Conservation (phyloP, 768 basidiomycete species). For the Naganishia friedmannii region DNA sequence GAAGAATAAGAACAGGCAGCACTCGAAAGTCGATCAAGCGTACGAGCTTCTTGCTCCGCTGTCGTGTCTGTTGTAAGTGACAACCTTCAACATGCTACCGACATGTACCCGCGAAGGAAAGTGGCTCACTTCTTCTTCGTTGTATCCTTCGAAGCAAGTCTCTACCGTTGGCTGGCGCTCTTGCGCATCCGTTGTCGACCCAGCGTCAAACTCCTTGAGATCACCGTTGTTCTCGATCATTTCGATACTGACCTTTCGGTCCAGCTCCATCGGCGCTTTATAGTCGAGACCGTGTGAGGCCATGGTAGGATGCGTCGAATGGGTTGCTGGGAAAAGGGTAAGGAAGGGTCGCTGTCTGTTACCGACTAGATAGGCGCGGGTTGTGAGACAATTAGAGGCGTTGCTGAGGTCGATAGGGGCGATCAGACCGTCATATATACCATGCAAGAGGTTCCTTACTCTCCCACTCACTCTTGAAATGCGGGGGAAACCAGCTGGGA, state of each 20-base stretch:
- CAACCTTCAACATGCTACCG: not conserved
- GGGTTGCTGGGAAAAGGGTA: not conserved
- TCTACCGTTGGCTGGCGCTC: slow-evolving; percentile 1
- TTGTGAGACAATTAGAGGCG: no score
- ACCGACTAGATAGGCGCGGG: no score
- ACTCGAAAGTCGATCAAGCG: slow-evolving; percentile 28
- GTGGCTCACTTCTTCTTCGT: slow-evolving; percentile 15
- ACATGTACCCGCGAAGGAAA: not conserved
- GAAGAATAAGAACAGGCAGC: slow-evolving; percentile 24
- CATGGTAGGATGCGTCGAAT: not conserved
- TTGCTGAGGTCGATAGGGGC: no score
- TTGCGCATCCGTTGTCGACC: not conserved
- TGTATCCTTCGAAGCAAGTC: slow-evolving; percentile 28
- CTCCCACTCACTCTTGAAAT: no score
- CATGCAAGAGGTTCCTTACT: no score
- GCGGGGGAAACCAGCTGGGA: no score
- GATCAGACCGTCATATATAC: no score
- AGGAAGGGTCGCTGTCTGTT: not conserved
- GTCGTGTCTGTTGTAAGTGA: not conserved
- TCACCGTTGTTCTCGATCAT: slow-evolving; percentile 24
- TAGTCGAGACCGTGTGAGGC: slow-evolving; percentile 14
- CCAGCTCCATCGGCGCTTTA: not conserved
- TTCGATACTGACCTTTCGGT: slow-evolving; percentile 21
- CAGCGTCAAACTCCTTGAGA: slow-evolving; percentile 6
- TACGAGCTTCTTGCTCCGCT: slow-evolving; percentile 20